These are phyloP conservation scores for Aspergillus steynii DNA, from an alignment of 495 filamentous ascomycete species.

Conservation along the genomic window DNA sequence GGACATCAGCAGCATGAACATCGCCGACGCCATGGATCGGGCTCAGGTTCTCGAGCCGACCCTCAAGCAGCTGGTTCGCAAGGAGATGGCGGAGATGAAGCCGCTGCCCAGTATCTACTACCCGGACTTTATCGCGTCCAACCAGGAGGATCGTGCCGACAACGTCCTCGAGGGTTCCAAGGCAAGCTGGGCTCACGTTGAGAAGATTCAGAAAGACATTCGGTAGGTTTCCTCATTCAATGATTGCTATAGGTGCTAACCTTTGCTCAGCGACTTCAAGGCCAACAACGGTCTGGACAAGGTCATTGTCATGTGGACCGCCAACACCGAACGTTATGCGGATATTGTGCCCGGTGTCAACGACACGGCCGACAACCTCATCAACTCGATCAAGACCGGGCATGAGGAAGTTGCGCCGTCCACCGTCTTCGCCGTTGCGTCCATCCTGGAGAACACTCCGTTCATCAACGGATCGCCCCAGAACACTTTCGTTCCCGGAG, in stretches of 20 bases:
- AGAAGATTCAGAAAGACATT: conserved; percentile 93
- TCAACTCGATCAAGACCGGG: conserved; percentile 80
- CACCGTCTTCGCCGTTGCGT: conserved; percentile 92
- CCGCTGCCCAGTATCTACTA: conserved; percentile 97
- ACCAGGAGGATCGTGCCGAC: conserved; percentile 96
- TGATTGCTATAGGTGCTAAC: neutral
- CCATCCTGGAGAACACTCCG: conserved; percentile 82
- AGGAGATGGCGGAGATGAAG: conserved; percentile 88
- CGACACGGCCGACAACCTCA: conserved; percentile 91
- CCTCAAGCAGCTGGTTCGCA: conserved; percentile 82
- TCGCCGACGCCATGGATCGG: conserved; percentile 93
- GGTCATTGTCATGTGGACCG: conserved; percentile 97
- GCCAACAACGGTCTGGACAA: conserved; percentile 82
- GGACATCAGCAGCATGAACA: conserved; percentile 90
- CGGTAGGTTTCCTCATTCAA: conserved; percentile 54
- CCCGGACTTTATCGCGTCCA: conserved; percentile 98
- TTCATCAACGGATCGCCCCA: conserved; percentile 99
- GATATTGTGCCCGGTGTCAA: conserved; percentile 88
- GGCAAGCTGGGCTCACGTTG: conserved; percentile 81
- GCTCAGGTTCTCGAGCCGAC: conserved; percentile 91
- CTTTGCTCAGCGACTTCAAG: conserved; percentile 76
- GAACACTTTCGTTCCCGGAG: conserved; percentile 97
- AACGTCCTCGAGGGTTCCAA: conserved; percentile 84
- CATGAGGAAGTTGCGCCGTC: conserved; percentile 91
- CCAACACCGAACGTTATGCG: conserved; percentile 96